Evolutionary conservation across 768 basidiomycete genomes (phyloP).

Genomic region (Boletus reticulatus): DNA sequence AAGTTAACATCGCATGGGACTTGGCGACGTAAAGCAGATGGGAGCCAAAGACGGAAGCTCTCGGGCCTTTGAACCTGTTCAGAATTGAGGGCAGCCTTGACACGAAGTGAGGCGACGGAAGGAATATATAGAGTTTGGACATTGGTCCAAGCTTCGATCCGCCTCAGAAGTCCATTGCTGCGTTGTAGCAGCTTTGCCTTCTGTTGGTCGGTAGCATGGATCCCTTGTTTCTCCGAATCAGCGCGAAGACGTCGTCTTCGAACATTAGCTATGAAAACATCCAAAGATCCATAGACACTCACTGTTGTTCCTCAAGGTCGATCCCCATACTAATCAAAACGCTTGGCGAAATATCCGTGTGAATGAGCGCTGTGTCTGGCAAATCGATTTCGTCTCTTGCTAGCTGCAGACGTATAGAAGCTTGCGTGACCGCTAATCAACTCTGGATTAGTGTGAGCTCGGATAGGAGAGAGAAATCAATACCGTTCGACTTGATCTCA

Average conservation of each 20-base stretch:
- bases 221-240: not conserved
- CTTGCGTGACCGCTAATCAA: not conserved
- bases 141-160: not conserved
- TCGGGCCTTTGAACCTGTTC: not conserved
- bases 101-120: not conserved
- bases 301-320: not conserved
- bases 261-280: not conserved
- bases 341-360: not conserved
- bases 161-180: not conserved
- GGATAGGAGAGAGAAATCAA: too few species aligned
- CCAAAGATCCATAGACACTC: too few species aligned
- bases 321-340: not conserved
- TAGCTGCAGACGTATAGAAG: not conserved
- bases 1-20: not conserved
- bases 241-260: not conserved
- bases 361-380: not conserved
- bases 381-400: not conserved
- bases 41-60: not conserved
- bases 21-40: not conserved
- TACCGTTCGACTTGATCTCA: not conserved
- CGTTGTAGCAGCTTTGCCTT: not conserved
- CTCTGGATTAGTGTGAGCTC: too few species aligned
- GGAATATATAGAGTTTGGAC: not conserved
- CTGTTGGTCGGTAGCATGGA: constrained; percentile 30
- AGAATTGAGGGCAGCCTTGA: not conserved